Base-by-base conservation (phyloP, 1,284 basidiomycete genomes). In the Ustilago trichophora region DNA sequence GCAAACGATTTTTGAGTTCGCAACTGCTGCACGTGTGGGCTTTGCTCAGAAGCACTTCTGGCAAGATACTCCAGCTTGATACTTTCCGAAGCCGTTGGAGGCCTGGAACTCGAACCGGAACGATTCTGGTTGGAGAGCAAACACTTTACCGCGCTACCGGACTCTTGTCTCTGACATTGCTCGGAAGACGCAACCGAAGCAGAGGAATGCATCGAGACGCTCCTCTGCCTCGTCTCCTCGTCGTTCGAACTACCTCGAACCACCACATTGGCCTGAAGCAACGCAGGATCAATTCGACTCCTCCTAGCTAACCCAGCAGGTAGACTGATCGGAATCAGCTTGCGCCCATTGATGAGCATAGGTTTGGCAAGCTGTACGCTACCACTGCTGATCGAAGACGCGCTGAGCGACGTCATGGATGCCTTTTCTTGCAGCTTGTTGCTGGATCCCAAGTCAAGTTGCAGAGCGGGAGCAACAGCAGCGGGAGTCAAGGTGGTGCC, bases 21-120 rank as follows among this genome's bases (percentile, higher is more conserved):
- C 40, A 60, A 22, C 6, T n/a, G 32, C 15, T 27, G 42, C 26
- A 19, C 33, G 10, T 32, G 45, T 22, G 26, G 44, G 13, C 24
- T 16, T 3, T 43, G 8, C 18, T 50, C 52, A 16, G 31, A 29
- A 12, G 52, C 45, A 9, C 38, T 37, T 13, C 58, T 53, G 11
- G 56, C 51, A 6, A 66, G 68, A 12, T 71, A 71, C 16, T 67
- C 68, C 16, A 54, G 40, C 29, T 71, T 71, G 63, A 71, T 71
- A 15, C 47, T 51, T 26, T 71, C 68, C 0, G 63, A 62, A 1
- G 68, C 63, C 4, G 68, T 71, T 3, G 68, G 68, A 21, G 63
- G 63, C 12, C 67, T 66, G 0, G 63, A 65, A 36, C 48, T 51
- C 2, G 45, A 41, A 10, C 16, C 46, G 2, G 44, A 38, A 11